Base-by-base conservation (phyloP, 305 asterid genomes). In the Plantago coronopus region DNA sequence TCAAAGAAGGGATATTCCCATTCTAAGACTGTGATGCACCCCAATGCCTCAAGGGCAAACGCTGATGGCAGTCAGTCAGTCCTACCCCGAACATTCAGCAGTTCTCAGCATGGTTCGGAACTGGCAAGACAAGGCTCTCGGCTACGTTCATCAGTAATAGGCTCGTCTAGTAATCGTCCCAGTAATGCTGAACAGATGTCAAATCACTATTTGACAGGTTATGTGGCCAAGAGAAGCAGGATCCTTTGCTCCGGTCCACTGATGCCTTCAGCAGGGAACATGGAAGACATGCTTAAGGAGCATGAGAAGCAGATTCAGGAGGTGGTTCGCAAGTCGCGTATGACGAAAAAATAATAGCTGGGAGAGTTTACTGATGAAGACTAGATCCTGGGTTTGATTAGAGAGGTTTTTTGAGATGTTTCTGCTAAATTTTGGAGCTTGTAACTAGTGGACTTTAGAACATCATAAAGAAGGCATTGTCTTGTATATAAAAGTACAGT, bases 201-300 rank as follows among this genome's bases (percentile, higher is more conserved):
- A 7, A 17, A 55, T 31, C 23, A 13, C 31, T 16, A 55, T 10
- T n/a, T 1, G 31, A 31, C 15, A 16, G 75, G 69, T 61, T 80
- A 61, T 64, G 74, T 57, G 40, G 76, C 73, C 42, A 76, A 78
- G 66, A 78, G 69, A 70, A 72, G 61, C 68, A 65, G 79, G 72
- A 71, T 83, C 59, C 83, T 66, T 43, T 78, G 83, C 64, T 83
- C 86, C 17, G 89, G 89, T 54, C 89, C 86, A 23, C 59, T 80
- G 60, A 62, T 80, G 78, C 82, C 84, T 69, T 84, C 84, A 10
- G 83, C 86, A 21, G 81, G 86, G 42, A 80, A 77, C 77, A 76
- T 83, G 79, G 89, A 83, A 54, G 83, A 78, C 59, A 72, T 83
- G 89, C 79, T 83, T 23, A 83, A 76, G 62, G 89, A 83, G 62